Base-by-base conservation (phyloP, 1,284 basidiomycete genomes). In the Blastosporella zonata region DNA sequence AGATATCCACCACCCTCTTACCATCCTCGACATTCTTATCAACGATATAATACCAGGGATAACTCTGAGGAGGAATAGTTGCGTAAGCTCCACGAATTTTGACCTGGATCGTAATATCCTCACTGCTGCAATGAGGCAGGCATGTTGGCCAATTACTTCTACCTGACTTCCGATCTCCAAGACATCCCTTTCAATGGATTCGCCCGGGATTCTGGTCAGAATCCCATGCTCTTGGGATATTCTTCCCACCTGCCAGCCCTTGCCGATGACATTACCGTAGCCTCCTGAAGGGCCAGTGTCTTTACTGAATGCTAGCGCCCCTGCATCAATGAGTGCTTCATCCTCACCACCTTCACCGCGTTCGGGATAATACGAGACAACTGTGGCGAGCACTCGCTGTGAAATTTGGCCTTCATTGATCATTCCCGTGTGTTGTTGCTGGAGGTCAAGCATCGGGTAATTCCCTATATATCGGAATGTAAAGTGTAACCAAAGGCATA, bases 211-310 rank as follows among this genome's bases (percentile, higher is more conserved):
- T 47, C 68, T 70, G 15, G 74, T 74, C 46, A 93, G 63, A 28
- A 84, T 81, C 1, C 92, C 91, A 60, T 93, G 90, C 62, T 93
- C 92, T 64, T 88, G 90, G 8, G 84, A 85, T 46, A 91, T 79
- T 51, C 87, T 73, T 8, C 78, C 79, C 18, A 95, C 67, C 48
- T 71, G 68, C 92, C 92, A 94, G 2, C 79, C 74, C 57, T 70
- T 79, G 8, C 80, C 80, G 27, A 89, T 66, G 1, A 93, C 78
- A 28, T 85, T 76, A 18, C 91, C 90, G 61, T 77, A 91, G 1
- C 82, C 84, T 3, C 77, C 78, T 20, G 75, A 78, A 1, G 81
- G 86, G 0, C 92, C 91, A 0, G 71, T 81, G 65, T 94, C 92
- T 67, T 93, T 93, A 62, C 86, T 90, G 69, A 94, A 84, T 0